Evolutionary conservation across 495 filamentous ascomycete species (phyloP), one percentile per base, ranked within the genome.

Genomic region (Ascobolus immersus): DNA sequence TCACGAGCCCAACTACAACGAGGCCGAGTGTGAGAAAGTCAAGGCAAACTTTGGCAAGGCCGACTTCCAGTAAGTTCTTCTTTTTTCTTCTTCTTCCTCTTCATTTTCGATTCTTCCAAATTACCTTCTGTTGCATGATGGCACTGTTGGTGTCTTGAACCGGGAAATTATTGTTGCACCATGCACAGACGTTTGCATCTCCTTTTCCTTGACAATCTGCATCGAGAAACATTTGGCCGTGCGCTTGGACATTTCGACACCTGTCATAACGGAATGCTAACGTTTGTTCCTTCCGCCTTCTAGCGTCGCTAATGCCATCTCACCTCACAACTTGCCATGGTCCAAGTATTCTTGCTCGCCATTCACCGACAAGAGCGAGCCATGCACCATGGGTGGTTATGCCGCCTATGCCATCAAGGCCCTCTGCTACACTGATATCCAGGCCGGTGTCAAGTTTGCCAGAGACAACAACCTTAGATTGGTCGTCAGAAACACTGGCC

Each of bases 381-480:
- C 22, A 7, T 70, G 66, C 1, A 67, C 62, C 43, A 69, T 67
- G 47, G 56, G 64, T 5, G 42, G 48, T 4, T 76, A 73, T 35
- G 53, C 59, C 5, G 55, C 69, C 13, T 52, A 52, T 28, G 43
- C 47, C 19, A 39, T 55, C 27, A 37, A 32, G 6, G 52, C 48
- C 3, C 30, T 28, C 8, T 28, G 27, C 18, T 35, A 40, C 4
- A 11, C 24, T 4, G 50, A 55, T 37, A 47, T 55, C 15, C 46
- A 50, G 33, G 38, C 35, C 22, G 45, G 41, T 23, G 44, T 54
- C 7, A 29, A 34, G 12, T 54, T 54, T 22, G 47, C 42, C n/a
- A 34, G 32, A 8, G 27, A 37, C 8, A 31, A 42, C 15, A 44
- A 52, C 11, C 38, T 53, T 18, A 36, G 35, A 10, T 21, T 54